phyloP scores from a whole-genome alignment of 495 filamentous ascomycete genomes.

The Trichoderma gamsii region DNA sequence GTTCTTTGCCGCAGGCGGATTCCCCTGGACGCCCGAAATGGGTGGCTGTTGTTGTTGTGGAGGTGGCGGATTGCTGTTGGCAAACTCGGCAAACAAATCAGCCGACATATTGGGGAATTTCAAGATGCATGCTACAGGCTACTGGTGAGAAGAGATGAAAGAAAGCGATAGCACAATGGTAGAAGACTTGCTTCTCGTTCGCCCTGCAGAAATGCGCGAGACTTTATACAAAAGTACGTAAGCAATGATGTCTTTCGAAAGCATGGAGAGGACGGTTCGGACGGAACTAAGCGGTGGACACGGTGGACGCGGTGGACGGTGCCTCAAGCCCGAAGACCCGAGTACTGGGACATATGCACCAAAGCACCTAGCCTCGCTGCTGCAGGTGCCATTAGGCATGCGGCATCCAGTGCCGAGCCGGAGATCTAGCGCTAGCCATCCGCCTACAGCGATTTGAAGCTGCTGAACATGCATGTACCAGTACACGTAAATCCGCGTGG shows the following conservation, averaged over 20 bases:
- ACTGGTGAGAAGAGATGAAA: not conserved
- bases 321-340: not conserved
- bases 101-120: slow-evolving; percentile 54
- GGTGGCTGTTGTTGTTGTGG: slow-evolving; percentile 22
- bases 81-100: slow-evolving; percentile 69
- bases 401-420: not conserved
- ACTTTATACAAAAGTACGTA: not conserved
- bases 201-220: not conserved
- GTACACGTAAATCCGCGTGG: not conserved
- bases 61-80: slow-evolving; percentile 31
- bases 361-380: not conserved
- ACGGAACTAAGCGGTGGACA: not conserved
- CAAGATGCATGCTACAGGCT: not conserved
- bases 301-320: not conserved
- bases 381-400: not conserved
- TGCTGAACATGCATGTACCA: not conserved
- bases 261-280: not conserved
- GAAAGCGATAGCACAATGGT: not conserved
- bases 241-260: not conserved
- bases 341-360: not conserved
- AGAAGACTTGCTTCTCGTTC: slow-evolving; percentile 14
- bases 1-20: slow-evolving; percentile 8
- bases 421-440: not conserved
- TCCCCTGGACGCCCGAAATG: not conserved
- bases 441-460: slow-evolving; percentile 1